phyloP scores from a whole-genome alignment of 768 basidiomycete genomes.

The Galerina marginata region DNA sequence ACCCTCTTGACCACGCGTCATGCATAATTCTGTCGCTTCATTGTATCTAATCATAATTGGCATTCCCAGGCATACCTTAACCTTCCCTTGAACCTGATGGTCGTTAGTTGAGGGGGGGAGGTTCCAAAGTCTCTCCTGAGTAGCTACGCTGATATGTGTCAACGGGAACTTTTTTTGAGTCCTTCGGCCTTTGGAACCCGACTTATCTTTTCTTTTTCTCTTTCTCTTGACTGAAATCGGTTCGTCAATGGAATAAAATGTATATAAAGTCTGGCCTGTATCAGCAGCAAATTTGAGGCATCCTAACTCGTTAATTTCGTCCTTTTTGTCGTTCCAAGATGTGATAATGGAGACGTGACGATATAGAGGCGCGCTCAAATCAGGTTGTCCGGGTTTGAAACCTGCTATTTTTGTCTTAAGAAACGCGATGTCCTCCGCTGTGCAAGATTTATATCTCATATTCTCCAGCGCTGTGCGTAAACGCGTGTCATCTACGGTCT shows the following conservation, averaged over 20 bases:
- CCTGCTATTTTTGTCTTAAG: slow-evolving; percentile 27
- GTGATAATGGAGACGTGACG: slow-evolving; percentile 40
- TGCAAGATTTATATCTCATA: slow-evolving; percentile 39
- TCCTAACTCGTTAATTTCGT: slow-evolving; percentile 35
- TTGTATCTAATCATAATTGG: slow-evolving; percentile 35
- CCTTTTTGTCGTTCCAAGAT: slow-evolving; percentile 31
- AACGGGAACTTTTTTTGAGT: neutral
- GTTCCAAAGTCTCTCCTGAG: slow-evolving; percentile 28
- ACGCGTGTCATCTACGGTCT: slow-evolving; percentile 25
- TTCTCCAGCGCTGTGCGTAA: slow-evolving; percentile 34
- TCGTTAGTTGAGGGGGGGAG: slow-evolving; percentile 25
- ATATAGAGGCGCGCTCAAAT: slow-evolving; percentile 16
- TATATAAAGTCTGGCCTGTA: neutral
- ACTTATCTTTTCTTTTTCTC: neutral
- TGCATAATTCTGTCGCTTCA: slow-evolving; percentile 33
- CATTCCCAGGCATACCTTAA: slow-evolving; percentile 31
- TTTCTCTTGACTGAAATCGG: neutral
- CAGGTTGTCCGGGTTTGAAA: slow-evolving; percentile 5
- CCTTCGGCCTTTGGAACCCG: neutral
- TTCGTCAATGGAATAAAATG: slow-evolving; percentile 8
- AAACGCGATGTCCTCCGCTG: slow-evolving; percentile 26
- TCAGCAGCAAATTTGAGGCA: neutral
- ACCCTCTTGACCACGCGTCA: slow-evolving; percentile 37
- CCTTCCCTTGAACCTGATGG: slow-evolving; percentile 31
- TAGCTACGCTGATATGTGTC: neutral